Base-by-base conservation (phyloP, 2,329 filamentous ascomycete genomes). In the Venturia effusa region DNA sequence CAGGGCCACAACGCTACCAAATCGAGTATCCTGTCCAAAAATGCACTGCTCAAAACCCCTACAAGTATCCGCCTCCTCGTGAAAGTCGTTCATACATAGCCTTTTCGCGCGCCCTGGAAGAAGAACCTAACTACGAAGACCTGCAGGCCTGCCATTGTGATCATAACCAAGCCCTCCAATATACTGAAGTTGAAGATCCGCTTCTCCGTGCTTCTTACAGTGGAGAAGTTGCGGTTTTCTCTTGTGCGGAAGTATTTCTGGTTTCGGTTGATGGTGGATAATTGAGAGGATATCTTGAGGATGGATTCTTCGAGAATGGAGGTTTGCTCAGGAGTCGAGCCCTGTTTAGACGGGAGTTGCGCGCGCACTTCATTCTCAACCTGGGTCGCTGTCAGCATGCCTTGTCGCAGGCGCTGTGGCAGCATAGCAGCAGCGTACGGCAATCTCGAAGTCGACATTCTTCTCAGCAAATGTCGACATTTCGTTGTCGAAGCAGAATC, bases 241-340 rank as follows among this genome's bases (percentile, higher is more conserved):
- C 94, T 87, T 2, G 94, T 99, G 67, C 95, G 89, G 86, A 99
- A 99, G 81, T 99, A 99, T 76, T 99, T 99, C 74, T 99, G 94
- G 80, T 96, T 97, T 72, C 94, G 86, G 51, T 90, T 92, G 73
- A 99, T 94, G 67, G 92, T 97, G 17, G 92, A 96, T 61, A 99
- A 80, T 74, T 96, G 91, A 67, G 90, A 88, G 15, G 92, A 96
- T 66, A 99, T 83, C 80, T 96, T 97, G 81, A 94, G 91, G 71
- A 97, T 89, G 48, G 91, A 93, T 79, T 99, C 93, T 76, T 97
- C 93, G 60, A 99, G 83, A 8, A 85, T 84, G 59, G 87, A 87
- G 1, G 93, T 94, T 76, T 97, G 92, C 76, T 99, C 94, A 62
- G 91, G 88, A 61, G 87, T 85, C 57, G 90, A 89, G 67, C 92